phyloP scores from a whole-genome alignment of 345 rosid genomes.

The Syzygium oleosum region DNA sequence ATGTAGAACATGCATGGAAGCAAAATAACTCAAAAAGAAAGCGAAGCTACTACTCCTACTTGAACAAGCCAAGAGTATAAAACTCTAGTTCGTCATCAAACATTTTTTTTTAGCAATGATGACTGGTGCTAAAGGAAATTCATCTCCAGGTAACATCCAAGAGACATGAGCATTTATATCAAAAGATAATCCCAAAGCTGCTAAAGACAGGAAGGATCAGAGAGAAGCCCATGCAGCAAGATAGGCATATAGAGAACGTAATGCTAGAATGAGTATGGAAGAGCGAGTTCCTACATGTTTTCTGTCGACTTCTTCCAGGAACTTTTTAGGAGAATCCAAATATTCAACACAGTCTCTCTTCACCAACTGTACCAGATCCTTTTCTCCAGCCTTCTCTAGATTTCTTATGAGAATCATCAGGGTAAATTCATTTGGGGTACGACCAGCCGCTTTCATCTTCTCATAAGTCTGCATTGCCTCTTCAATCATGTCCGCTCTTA shows the following conservation, averaged over 20 bases:
- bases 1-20: not conserved
- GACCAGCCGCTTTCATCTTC: constrained; percentile 34
- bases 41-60: not conserved
- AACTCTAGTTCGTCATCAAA: not conserved
- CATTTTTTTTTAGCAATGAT: not conserved
- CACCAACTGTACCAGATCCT: constrained; percentile 25
- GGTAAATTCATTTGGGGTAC: constrained; percentile 38
- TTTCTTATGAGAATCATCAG: constrained; percentile 44
- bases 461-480: constrained; percentile 46
- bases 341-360: constrained; percentile 38
- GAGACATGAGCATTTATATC: not conserved
- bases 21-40: not conserved
- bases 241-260: not conserved
- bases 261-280: not conserved
- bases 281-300: constrained; percentile 19
- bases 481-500: constrained; percentile 28
- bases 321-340: constrained; percentile 43
- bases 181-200: not conserved
- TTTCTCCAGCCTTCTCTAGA: constrained; percentile 39
- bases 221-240: not conserved
- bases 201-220: not conserved
- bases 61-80: not conserved
- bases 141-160: not conserved
- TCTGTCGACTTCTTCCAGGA: constrained; percentile 29
- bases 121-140: not conserved